These are phyloP conservation scores for Rhodotorula sp. DNA, from an alignment of 1,284 basidiomycete species.

Conservation along the genomic window DNA sequence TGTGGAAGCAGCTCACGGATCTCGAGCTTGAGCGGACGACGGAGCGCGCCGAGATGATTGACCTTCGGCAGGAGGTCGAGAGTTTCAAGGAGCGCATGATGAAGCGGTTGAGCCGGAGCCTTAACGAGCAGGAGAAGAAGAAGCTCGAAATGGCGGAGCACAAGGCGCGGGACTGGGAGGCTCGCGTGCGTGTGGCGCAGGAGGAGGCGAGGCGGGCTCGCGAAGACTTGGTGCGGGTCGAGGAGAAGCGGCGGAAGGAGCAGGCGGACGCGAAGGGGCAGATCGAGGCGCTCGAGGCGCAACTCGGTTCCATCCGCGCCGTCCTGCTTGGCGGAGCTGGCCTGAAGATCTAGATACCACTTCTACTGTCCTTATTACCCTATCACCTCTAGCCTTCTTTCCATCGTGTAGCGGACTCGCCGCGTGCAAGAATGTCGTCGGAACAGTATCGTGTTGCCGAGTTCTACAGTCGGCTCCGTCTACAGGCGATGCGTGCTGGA, in stretches of 20 bases:
- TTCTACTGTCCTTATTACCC: background rate
- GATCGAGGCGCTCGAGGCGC: conserved; percentile 21
- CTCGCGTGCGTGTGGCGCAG: background rate
- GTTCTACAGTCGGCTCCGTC: no score
- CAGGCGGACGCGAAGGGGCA: conserved; percentile 6
- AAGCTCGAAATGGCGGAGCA: background rate
- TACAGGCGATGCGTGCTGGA: background rate
- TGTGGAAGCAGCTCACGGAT: conserved; percentile 28
- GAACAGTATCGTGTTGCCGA: no score
- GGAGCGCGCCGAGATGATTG: conserved; percentile 24
- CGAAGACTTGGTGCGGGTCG: background rate
- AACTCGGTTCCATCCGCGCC: conserved; percentile 14
- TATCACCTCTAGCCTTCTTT: background rate
- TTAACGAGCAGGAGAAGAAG: conserved; percentile 3
- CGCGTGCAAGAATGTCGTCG: background rate
- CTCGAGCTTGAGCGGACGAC: conserved; percentile 25
- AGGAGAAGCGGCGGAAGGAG: conserved; percentile 3
- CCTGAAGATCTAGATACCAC: conserved; percentile 4
- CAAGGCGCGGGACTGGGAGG: background rate
- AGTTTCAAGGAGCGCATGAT: conserved; percentile 15
- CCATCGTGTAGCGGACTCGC: background rate
- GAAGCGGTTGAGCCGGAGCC: background rate
- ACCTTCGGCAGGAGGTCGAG: conserved; percentile 20
- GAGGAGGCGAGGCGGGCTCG: background rate
- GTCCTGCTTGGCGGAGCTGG: conserved; percentile 10